phyloP scores from a whole-genome alignment of 805 yeast species.

The Zygosaccharomyces lentus region DNA sequence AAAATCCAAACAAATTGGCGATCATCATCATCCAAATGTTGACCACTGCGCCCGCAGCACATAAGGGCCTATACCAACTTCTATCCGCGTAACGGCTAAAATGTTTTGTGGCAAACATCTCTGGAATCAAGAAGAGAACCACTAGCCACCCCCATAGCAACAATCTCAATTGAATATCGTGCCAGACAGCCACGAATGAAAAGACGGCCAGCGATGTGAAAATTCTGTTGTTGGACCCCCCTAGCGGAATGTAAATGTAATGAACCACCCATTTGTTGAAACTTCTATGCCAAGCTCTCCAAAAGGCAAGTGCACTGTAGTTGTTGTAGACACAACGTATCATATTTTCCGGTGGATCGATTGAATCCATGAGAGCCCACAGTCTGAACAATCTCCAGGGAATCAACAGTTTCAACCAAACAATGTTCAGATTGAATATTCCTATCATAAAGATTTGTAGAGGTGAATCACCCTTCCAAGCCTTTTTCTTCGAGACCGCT shows the following conservation, averaged over 20 bases:
- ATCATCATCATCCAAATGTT: constrained; percentile 98
- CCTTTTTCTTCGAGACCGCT: constrained; percentile 83
- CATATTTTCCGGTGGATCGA: constrained; percentile 98
- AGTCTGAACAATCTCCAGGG: constrained; percentile 96
- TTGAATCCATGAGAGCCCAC: constrained; percentile 89
- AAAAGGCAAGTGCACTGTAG: constrained; percentile 87
- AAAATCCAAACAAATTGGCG: constrained; percentile 92
- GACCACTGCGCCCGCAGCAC: constrained; percentile 82
- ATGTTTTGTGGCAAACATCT: constrained; percentile 54
- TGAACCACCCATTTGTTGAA: constrained; percentile 86
- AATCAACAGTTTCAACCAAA: constrained; percentile 87
- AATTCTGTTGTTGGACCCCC: constrained; percentile 71
- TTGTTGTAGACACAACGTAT: constrained; percentile 92
- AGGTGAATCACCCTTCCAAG: constrained; percentile 87
- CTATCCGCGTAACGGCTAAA: constrained; percentile 39
- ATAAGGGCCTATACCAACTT: constrained; percentile 75
- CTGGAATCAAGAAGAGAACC: constrained; percentile 84
- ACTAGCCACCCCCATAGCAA: constrained; percentile 95
- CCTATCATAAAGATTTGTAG: constrained; percentile 95
- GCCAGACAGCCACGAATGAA: constrained; percentile 97
- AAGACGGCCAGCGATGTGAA: constrained; percentile 80
- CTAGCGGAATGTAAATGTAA: constrained; percentile 87
- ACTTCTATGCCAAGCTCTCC: constrained; percentile 99
- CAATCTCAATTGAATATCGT: constrained; percentile 83
- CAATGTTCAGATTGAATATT: constrained; percentile 78